Evolutionary conservation across 129 eudicot species (phyloP), one percentile per base, ranked within the genome.

Genomic region (Helichrysum umbraculigerum): DNA sequence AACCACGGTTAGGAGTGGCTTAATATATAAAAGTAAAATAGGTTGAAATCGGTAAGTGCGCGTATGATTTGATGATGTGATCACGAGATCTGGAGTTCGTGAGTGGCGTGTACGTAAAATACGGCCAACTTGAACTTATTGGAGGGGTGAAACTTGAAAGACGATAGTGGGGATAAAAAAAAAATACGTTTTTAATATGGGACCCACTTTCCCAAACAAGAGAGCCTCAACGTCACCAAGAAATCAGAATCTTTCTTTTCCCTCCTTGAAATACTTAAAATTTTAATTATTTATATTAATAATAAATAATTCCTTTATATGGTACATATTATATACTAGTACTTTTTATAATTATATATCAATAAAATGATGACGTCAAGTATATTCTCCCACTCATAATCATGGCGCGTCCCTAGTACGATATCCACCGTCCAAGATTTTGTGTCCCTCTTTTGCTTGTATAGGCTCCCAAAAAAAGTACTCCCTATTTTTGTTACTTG

Each of bases 31-130:
- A n/a, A 57, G 63, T 57, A 57, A 44, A 44, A 44, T 12, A 17
- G 51, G 52, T 44, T 14, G 63, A 57, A 25, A 61, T 12, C 2
- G 35, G 66, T 22, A 41, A 12, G 9, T 20, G 41, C 16, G 29
- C 42, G 28, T 51, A 51, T 58, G 68, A 59, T 19, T 57, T 22
- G 73, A 66, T 76, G 80, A 66, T 28, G 80, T 25, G 25, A 25
- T 41, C 5, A 54, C 22, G 66, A 61, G 65, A 71, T 61, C 20
- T 71, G 2, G 58, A 72, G 65, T 20, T 56, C 44, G 34, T 57
- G 35, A 78, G 77, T 78, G 71, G 70, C 77, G 77, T 71, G 63
- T 71, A 71, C 82, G 77, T 71, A 71, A 78, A 61, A 47, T 20
- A 60, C 47, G 65, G 59, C 61, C 47, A 61, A 29, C 25, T 63